Conservation (phyloP, 2,329 filamentous ascomycete species). For the Davidsoniella neocaledoniae region DNA sequence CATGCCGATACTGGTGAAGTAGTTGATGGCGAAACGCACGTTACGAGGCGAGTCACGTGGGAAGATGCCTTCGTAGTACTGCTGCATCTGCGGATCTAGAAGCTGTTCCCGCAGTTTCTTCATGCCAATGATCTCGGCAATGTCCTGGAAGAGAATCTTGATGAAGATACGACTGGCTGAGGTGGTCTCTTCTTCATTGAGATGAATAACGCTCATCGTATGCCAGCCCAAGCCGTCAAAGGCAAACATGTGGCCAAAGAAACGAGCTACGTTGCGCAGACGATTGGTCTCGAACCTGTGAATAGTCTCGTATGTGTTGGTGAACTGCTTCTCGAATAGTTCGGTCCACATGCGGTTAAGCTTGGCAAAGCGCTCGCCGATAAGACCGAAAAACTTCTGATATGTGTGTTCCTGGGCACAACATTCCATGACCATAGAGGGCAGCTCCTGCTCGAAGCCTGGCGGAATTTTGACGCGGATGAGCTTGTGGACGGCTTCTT, state of each 20-base stretch:
- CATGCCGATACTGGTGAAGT: slow-evolving; percentile 97
- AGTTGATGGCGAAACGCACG: slow-evolving; percentile 95
- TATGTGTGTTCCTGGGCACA: slow-evolving; percentile 95
- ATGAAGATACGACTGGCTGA: slow-evolving; percentile 95
- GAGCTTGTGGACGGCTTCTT: slow-evolving; percentile 93
- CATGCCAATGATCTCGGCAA: slow-evolving; percentile 75
- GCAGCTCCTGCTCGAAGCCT: slow-evolving; percentile 76
- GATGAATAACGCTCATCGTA: slow-evolving; percentile 62
- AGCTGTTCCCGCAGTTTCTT: slow-evolving; percentile 60
- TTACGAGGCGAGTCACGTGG: slow-evolving; percentile 78
- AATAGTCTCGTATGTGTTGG: slow-evolving; percentile 91
- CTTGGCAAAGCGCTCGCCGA: slow-evolving; percentile 89
- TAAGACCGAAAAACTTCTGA: slow-evolving; percentile 90
- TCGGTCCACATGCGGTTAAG: slow-evolving; percentile 90
- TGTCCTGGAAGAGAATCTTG: slow-evolving; percentile 91
- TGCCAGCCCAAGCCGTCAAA: slow-evolving; percentile 89
- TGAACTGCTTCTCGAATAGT: slow-evolving; percentile 78
- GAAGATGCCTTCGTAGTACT: slow-evolving; percentile 73
- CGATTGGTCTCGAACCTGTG: slow-evolving; percentile 94
- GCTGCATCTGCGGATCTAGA: slow-evolving; percentile 59
- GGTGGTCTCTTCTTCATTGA: slow-evolving; percentile 95
- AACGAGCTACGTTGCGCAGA: slow-evolving; percentile 82
- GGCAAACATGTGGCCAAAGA: slow-evolving; percentile 83
- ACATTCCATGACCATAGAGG: slow-evolving; percentile 94
- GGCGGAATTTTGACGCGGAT: slow-evolving; percentile 82